A percentile compares a stretch with the other conserved stretches of the same genome.
phyloP scores from a whole-genome alignment of 768 basidiomycete genomes.

The Symmetrospora coprosmae region DNA sequence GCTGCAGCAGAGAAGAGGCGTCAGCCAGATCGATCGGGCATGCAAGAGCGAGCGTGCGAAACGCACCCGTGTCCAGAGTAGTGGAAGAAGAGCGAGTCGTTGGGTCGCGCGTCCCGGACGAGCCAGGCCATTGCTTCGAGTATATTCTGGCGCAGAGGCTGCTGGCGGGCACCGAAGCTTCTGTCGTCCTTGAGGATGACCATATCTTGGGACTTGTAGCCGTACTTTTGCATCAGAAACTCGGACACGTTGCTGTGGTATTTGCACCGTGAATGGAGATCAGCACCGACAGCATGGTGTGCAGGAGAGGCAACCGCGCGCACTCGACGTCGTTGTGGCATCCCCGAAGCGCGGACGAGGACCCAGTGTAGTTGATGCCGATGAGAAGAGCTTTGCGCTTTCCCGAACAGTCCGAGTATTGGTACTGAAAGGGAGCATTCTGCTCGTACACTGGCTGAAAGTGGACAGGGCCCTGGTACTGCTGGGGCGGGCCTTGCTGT shows the following conservation, averaged over 20 bases:
- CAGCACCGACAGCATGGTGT: too few relatives aligned
- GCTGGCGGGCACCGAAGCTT: slow-evolving; percentile 44
- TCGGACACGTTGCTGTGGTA: slow-evolving; percentile 57
- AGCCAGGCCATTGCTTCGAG: slow-evolving; percentile 81
- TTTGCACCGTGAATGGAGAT: too few relatives aligned
- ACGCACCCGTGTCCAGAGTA: slow-evolving; percentile 34
- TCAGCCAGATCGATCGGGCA: too few relatives aligned
- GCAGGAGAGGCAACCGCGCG: too few relatives aligned
- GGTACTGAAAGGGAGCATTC: slow-evolving; percentile 53
- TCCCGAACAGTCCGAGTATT: slow-evolving; percentile 53
- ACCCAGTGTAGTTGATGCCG: slow-evolving; percentile 65
- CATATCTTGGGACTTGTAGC: slow-evolving; percentile 64
- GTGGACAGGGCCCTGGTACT: slow-evolving; percentile 25
- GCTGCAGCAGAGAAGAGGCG: too few relatives aligned
- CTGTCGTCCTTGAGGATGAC: slow-evolving; percentile 72
- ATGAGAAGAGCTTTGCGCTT: slow-evolving; percentile 72
- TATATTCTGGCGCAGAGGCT: slow-evolving; percentile 74
- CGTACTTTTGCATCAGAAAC: slow-evolving; percentile 46
- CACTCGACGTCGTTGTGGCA: slow-evolving; percentile 93
- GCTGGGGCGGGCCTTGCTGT: slow-evolving; percentile 1
- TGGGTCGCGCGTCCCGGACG: slow-evolving; percentile 58
- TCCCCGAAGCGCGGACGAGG: slow-evolving; percentile 53
- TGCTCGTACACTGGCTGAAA: slow-evolving; percentile 32
- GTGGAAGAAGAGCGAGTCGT: slow-evolving; percentile 78
- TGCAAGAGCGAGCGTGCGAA: background rate